phyloP scores from a whole-genome alignment of 768 basidiomycete genomes.

The Phylloporus arenicola region DNA sequence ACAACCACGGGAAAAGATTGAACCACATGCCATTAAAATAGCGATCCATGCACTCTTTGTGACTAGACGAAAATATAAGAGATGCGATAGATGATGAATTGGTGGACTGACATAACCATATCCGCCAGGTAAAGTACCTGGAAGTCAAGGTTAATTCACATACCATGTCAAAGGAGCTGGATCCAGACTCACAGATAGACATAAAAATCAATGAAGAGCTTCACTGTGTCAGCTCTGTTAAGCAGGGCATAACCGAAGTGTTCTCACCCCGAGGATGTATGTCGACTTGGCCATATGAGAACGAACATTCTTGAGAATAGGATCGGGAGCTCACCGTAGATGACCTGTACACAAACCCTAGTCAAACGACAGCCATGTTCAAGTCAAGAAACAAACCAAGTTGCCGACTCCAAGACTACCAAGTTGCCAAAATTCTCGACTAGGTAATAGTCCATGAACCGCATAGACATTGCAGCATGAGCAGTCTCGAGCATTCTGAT shows the following conservation, averaged over 20 bases:
- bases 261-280: conserved; percentile 22
- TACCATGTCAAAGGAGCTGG: not conserved
- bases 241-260: not conserved
- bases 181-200: conserved; percentile 18
- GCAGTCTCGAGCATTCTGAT: conserved; percentile 17
- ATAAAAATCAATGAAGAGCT: conserved; percentile 26
- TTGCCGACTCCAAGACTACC: conserved; percentile 6
- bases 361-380: not conserved
- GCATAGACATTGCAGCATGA: conserved; percentile 21
- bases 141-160: not conserved
- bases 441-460: conserved; percentile 23
- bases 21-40: conserved; percentile 15
- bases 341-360: conserved; percentile 6
- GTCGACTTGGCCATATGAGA: conserved; percentile 12
- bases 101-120: conserved; percentile 24
- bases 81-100: not conserved
- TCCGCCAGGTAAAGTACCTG: conserved; percentile 28
- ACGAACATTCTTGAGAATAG: not conserved
- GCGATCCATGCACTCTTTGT: conserved; percentile 12
- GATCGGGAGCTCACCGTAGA: conserved; percentile 12
- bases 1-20: not conserved
- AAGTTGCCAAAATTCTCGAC: conserved; percentile 15
- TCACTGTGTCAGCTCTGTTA: not conserved
- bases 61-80: conserved; percentile 10
- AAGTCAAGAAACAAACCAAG: conserved; percentile 16